Conservation (phyloP, 371 early-diverging fungal species). For the Mucor irregularis region DNA sequence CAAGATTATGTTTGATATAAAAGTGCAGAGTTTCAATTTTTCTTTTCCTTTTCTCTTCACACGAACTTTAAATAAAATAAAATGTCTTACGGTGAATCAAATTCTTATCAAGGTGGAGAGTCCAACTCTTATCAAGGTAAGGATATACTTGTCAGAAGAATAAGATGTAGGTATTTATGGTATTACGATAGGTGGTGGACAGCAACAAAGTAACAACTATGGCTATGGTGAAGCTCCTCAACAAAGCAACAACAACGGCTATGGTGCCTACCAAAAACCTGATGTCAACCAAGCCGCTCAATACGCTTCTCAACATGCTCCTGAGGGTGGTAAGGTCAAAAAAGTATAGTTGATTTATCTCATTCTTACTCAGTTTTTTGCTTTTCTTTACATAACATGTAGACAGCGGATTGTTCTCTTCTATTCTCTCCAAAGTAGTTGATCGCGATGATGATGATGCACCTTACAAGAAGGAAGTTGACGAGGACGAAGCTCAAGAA, state of each 20-base stretch:
- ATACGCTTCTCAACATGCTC: constrained; percentile 33
- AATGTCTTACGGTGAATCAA: constrained; percentile 13
- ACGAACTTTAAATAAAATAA: neutral
- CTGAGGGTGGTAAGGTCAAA: constrained; percentile 28
- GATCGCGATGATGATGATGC: constrained; percentile 23
- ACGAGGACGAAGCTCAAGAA: constrained; percentile 31
- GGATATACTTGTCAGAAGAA: neutral
- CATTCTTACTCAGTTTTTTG: neutral
- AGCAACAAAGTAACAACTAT: neutral
- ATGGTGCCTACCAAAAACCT: constrained; percentile 18
- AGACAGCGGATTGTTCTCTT: constrained; percentile 35
- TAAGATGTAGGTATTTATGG: neutral
- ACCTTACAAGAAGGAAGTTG: constrained; percentile 23
- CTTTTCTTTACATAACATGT: neutral
- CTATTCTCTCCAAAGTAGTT: constrained; percentile 26
- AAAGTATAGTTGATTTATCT: too few species aligned
- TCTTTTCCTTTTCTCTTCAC: neutral
- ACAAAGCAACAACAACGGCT: neutral
- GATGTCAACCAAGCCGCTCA: constrained; percentile 30
- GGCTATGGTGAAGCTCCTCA: constrained; percentile 1
- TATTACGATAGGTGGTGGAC: neutral
- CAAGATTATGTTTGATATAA: neutral
- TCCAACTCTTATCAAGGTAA: constrained; percentile 27
- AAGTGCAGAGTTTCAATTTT: neutral
- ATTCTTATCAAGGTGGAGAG: constrained; percentile 15